Base-by-base conservation (phyloP, 169 alveolate genomes). In the Miamiensis avidus region DNA sequence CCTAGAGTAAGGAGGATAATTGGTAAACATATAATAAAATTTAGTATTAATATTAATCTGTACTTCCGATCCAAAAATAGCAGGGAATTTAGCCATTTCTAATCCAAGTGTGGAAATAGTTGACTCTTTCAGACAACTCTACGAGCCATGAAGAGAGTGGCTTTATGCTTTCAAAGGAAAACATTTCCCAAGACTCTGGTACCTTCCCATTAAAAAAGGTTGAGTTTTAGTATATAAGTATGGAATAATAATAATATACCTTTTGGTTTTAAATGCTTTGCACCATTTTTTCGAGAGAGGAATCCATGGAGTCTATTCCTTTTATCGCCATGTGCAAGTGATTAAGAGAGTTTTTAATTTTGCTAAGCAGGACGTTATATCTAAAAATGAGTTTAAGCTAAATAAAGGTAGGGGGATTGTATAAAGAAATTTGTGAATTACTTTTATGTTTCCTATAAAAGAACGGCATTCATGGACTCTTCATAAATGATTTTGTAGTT, bases 381-480 rank as follows among this genome's bases (percentile, higher is more conserved):
- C 98, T 91, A 0, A 95, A 92, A 76, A 95, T 49, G 20, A 49
- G 69, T n/a, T n/a, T 11, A 49, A 49, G 20, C 20, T 49, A 11
- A 49, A 11, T 49, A 11, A 49, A 11, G 20, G 20, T 49, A 11
- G 20, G 4, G 4, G 20, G 20, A 11, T 49, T 49, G 26, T 11
- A 49, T 11, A 49, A 49, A 49, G 69, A 49, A 49, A 49, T 49
- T 20, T 11, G 4, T 49, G 20, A 49, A 11, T 49, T 49, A 49
- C 69, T 20, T 49, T 49, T 49, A 49, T 49, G 69, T 91, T 89
- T 96, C 98, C 91, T 96, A 96, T 73, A 93, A 81, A 33, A 96
- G 94, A 0, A 96, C 98, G 1, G 97, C 94, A 78, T 94, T 95
- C 97, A 95, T 94, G 34, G 97, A 90, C 89, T 95, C 97, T 64